These are phyloP conservation scores for Cucurbita pepo DNA, from an alignment of 306 rosid genomes.

Conservation along the genomic window DNA sequence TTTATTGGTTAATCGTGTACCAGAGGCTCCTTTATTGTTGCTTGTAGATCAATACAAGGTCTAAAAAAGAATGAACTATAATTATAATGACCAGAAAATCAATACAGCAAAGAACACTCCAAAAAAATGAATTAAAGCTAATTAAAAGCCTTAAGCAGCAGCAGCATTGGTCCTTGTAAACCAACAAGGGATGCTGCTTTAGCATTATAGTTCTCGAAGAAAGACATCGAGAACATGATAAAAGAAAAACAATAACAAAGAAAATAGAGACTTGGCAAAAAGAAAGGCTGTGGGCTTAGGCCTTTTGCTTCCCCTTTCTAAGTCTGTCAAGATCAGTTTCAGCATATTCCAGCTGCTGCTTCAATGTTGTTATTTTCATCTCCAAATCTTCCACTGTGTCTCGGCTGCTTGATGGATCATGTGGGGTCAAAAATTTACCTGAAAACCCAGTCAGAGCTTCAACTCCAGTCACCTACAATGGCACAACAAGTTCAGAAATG, in stretches of 20 bases:
- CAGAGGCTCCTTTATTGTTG: too few relatives aligned
- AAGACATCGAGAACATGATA: not conserved
- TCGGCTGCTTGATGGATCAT: conserved; percentile 24
- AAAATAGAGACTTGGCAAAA: not conserved
- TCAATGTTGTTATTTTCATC: conserved; percentile 34
- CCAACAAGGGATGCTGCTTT: not conserved
- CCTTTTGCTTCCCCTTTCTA: conserved; percentile 33
- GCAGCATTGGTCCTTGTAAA: not conserved
- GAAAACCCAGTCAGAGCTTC: conserved; percentile 74
- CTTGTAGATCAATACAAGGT: not conserved
- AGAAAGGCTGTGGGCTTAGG: conserved; percentile 2
- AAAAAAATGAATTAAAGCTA: not conserved
- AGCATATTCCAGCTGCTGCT: conserved; percentile 42
- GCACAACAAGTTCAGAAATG: not conserved
- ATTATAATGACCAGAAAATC: not conserved
- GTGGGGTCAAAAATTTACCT: conserved; percentile 37
- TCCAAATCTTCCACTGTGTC: conserved; percentile 49
- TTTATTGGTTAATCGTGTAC: too few relatives aligned
- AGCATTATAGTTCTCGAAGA: not conserved
- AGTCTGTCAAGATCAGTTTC: conserved; percentile 58
- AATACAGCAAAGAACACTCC: not conserved
- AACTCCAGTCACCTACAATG: conserved; percentile 74
- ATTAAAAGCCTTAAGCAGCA: not conserved
- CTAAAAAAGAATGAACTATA: not conserved
- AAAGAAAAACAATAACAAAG: not conserved